Conservation (phyloP, 2,329 filamentous ascomycete genomes). For the Thielaviopsis euricoi region DNA sequence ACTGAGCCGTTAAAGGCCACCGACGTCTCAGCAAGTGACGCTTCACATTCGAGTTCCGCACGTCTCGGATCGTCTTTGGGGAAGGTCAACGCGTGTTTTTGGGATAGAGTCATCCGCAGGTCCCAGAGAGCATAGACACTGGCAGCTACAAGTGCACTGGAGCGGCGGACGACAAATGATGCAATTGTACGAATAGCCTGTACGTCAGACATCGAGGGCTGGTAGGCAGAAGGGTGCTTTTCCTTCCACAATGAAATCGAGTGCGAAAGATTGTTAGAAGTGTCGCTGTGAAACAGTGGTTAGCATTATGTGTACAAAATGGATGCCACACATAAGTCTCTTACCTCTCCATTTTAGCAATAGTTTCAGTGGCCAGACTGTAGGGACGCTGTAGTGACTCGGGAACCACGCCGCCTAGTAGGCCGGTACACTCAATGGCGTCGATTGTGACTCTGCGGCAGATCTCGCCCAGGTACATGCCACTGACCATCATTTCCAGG, state of each 20-base stretch:
- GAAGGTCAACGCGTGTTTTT: constrained; percentile 24
- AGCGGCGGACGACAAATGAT: constrained; percentile 38
- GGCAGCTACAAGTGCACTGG: constrained; percentile 41
- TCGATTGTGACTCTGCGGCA: constrained; percentile 41
- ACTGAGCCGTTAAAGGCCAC: constrained; percentile 71
- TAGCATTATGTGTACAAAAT: constrained; percentile 11
- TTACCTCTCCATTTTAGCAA: constrained; percentile 41
- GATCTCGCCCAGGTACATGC: constrained; percentile 51
- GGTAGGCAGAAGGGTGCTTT: constrained; percentile 28
- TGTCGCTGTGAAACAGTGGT: constrained; percentile 11
- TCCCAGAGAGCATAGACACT: constrained; percentile 44
- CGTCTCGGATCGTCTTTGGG: constrained; percentile 16
- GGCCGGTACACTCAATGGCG: constrained; percentile 34
- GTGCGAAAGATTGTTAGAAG: not conserved
- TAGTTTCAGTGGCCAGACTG: constrained; percentile 42
- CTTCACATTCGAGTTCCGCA: constrained; percentile 34
- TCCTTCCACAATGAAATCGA: constrained; percentile 1
- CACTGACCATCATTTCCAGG: constrained; percentile 44
- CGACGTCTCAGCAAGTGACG: constrained; percentile 30
- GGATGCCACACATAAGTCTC: constrained; percentile 13
- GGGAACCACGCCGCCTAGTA: constrained; percentile 41
- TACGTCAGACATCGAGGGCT: constrained; percentile 30
- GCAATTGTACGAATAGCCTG: constrained; percentile 35
- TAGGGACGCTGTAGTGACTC: constrained; percentile 35
- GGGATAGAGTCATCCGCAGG: constrained; percentile 29